These are phyloP conservation scores for Trypanosoma lewisi DNA, from an alignment of 208 protist species.

Conservation along the genomic window DNA sequence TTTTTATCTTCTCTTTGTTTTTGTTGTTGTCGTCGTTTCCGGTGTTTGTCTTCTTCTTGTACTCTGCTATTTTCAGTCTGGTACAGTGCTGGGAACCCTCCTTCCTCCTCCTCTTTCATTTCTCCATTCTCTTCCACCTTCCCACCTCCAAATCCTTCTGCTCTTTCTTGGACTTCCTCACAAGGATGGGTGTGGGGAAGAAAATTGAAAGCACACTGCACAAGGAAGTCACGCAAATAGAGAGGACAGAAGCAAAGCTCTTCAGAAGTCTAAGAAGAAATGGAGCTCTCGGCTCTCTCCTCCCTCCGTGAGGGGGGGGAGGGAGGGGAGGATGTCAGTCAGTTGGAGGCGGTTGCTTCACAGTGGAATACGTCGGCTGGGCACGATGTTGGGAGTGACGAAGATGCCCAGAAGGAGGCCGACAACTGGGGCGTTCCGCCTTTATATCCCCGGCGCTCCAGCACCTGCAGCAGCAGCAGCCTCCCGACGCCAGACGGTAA, in stretches of 20 bases:
- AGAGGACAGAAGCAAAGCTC: neutral
- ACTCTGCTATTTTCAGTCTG: too few relatives aligned
- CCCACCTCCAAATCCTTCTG: neutral
- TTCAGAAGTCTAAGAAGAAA: neutral
- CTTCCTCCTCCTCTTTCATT: neutral
- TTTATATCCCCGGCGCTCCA: neutral
- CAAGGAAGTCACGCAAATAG: neutral
- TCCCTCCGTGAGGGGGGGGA: neutral
- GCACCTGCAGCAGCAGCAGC: neutral
- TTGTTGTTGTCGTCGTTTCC: neutral
- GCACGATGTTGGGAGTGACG: neutral
- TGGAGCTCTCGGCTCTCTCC: neutral
- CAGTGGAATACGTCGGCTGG: neutral
- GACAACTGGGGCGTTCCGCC: slow-evolving; percentile 3
- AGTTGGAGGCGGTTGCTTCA: neutral
- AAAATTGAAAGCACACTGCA: neutral
- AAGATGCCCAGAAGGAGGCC: neutral
- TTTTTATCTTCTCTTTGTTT: neutral
- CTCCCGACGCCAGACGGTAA: neutral
- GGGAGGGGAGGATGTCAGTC: neutral
- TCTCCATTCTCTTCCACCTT: neutral
- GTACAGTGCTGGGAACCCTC: too few relatives aligned
- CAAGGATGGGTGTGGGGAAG: neutral
- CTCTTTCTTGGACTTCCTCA: neutral
- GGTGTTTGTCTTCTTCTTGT: too few relatives aligned